Evolutionary conservation across 345 rosid genomes (phyloP), one percentile per base, ranked within the genome.

Genomic region (Salix dunnii): DNA sequence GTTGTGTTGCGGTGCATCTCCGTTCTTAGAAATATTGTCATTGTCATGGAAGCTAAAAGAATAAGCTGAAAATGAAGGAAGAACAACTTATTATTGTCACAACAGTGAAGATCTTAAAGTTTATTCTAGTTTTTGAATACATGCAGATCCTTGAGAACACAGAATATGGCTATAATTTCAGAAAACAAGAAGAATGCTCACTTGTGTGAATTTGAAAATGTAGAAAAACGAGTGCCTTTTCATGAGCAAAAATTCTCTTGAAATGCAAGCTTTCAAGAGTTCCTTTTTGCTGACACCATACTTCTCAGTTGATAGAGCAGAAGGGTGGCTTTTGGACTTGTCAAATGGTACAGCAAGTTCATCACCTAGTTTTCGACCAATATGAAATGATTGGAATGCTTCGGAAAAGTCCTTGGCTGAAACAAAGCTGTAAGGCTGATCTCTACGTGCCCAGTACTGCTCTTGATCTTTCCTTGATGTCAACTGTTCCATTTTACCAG

Each of bases 171-270:
- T 58, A 58, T 23, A 25, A 23, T 58, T 58, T 58, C 16, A 58
- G 16, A 58, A 23, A 36, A 10, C 58, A 61, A n/a, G 20, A 46
- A 55, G 25, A 75, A 23, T 25, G 25, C 61, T 67, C 77, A 88
- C 93, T 77, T 85, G 90, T 28, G 31, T 11, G 80, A 85, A 75
- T 78, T 84, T 90, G 86, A 92, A 94, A 36, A 89, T 76, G 78
- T 94, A 92, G 85, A 91, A 81, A 74, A 94, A 92, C 0, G 92
- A 91, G 82, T 92, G 92, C 77, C 98, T 90, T 89, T 92, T 94
- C 96, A 94, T 94, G 58, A 94, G 91, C 81, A 92, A 83, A 78
- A 68, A 74, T 81, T 94, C 98, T 85, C 96, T 86, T 18, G 91
- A 82, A 53, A 87, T 72, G 89, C 97, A 92, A 78, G 96, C 93